Percentiles rank a stretch among this genome's conserved stretches.
Conservation (phyloP, 495 filamentous ascomycete species). For the Aspergillus bridgeri region DNA sequence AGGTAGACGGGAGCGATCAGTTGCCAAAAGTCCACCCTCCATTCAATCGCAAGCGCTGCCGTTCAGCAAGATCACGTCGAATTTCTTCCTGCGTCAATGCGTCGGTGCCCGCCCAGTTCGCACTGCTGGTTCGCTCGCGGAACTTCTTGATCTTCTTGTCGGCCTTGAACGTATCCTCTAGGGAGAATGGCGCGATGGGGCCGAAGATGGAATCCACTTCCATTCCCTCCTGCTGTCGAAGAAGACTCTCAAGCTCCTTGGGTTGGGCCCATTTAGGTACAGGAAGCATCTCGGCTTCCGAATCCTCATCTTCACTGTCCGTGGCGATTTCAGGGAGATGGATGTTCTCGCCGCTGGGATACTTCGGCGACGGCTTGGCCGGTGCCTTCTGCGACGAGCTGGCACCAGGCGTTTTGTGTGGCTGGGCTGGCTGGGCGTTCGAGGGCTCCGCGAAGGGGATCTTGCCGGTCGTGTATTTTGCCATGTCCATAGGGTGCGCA, state of each 20-base stretch:
- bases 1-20: background rate
- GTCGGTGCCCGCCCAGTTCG: slow-evolving; percentile 86
- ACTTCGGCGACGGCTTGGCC: slow-evolving; percentile 69
- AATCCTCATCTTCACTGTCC: slow-evolving; percentile 79
- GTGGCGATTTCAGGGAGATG: slow-evolving; percentile 85
- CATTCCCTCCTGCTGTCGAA: slow-evolving; percentile 72
- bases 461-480: slow-evolving; percentile 77
- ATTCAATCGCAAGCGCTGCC: slow-evolving; percentile 75
- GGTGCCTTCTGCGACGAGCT: slow-evolving; percentile 39
- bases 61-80: slow-evolving; percentile 70
- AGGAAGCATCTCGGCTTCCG: slow-evolving; percentile 55
- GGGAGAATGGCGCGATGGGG: slow-evolving; percentile 74
- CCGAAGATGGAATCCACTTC: slow-evolving; percentile 90
- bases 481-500: slow-evolving; percentile 68
- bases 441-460: slow-evolving; percentile 82
- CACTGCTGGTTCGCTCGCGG: slow-evolving; percentile 82
- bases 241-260: slow-evolving; percentile 65
- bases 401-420: slow-evolving; percentile 57
- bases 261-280: slow-evolving; percentile 81
- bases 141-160: slow-evolving; percentile 81
- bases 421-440: slow-evolving; percentile 28
- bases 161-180: slow-evolving; percentile 91
- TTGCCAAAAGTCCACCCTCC: slow-evolving; percentile 74
- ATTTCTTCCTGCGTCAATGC: slow-evolving; percentile 86
- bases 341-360: slow-evolving; percentile 76